Conservation (phyloP, 176 grass and related monocot genomes). For the sorghum (Sorghum bicolor) region Sorghum_bicolor_NCBIv3 NC_012878.2:51880501-51881000, state of each 20-base stretch:
- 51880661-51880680: conserved; percentile 13
- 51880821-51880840: conserved; percentile 74
- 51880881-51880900: conserved; percentile 62
- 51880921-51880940: conserved; percentile 47
- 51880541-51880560: conserved; percentile 44
- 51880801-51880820: conserved; percentile 57
- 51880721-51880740: conserved; percentile 22
- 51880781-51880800: conserved; percentile 44
- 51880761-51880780: conserved; percentile 33
- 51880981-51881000: background rate
- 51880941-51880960: background rate
- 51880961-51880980: background rate
- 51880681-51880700: background rate
- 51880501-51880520: too few relatives aligned
- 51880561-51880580: conserved; percentile 73
- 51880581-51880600: conserved; percentile 41
- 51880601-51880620: conserved; percentile 60
- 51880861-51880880: conserved; percentile 36
- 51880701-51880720: background rate
- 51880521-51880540: background rate
- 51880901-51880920: conserved; percentile 76
- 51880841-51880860: conserved; percentile 69
- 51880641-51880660: conserved; percentile 33
- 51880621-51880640: conserved; percentile 49
- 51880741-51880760: background rate